These are phyloP conservation scores for Kwoniella shandongensis DNA, from an alignment of 768 basidiomycete species.

Conservation along the genomic window DNA sequence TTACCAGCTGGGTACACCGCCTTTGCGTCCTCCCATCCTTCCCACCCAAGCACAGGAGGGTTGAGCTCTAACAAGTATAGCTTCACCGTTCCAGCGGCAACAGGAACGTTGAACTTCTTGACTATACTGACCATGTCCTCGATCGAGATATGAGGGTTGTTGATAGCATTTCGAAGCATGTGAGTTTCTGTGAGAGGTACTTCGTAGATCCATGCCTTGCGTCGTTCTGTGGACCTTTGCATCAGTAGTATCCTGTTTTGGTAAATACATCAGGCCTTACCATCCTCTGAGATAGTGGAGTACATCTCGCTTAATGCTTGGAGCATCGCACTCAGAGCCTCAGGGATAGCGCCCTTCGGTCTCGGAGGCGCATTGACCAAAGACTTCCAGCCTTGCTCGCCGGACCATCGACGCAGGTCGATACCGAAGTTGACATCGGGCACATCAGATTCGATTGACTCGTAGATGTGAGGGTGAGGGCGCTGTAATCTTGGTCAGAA, in stretches of 20 bases:
- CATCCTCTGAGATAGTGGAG: constrained; percentile 63
- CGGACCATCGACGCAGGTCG: constrained; percentile 83
- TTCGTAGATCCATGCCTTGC: constrained; percentile 93
- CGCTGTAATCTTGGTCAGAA: constrained; percentile 47
- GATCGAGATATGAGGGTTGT: constrained; percentile 59
- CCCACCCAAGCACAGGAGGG: constrained; percentile 78
- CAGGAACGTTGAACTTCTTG: constrained; percentile 75
- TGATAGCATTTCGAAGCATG: constrained; percentile 78
- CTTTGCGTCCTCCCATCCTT: constrained; percentile 88
- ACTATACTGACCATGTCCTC: constrained; percentile 61
- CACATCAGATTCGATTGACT: constrained; percentile 65
- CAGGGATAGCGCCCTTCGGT: constrained; percentile 63
- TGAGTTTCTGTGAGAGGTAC: constrained; percentile 75
- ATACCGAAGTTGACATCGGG: constrained; percentile 89
- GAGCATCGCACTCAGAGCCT: constrained; percentile 69
- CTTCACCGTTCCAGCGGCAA: constrained; percentile 80
- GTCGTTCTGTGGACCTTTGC: constrained; percentile 63
- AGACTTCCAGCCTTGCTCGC: constrained; percentile 68
- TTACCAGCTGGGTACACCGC: constrained; percentile 74
- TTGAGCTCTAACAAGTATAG: constrained; percentile 89
- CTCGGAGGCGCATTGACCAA: constrained; percentile 57
- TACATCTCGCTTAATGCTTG: constrained; percentile 67
- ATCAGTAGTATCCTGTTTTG: not conserved
- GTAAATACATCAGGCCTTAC: constrained; percentile 55
- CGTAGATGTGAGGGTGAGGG: constrained; percentile 76